Evolutionary conservation across 306 rosid genomes (phyloP), one percentile per base, ranked within the genome.

Genomic region (Ammopiptanthus mongolicus): DNA sequence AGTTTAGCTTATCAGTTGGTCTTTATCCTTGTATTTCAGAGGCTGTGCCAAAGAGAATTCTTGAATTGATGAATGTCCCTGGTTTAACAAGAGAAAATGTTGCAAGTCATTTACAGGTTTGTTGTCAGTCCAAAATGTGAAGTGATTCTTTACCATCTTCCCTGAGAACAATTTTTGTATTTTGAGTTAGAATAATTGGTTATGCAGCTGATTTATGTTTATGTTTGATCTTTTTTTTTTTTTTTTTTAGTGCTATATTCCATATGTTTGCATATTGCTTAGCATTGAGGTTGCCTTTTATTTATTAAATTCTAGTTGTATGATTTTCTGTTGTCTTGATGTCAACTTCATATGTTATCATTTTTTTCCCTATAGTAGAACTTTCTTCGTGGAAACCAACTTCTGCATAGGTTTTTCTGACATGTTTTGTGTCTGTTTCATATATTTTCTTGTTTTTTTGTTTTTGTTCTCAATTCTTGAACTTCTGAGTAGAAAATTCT

Each of bases 21-120:
- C 44, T 63, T 70, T 39, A 62, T 55, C 25, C 15, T 65, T 81
- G 25, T 61, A 22, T 81, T 72, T 80, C 89, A 92, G 96, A 84
- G 75, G 96, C 93, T 53, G 90, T 85, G 63, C 97, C 97, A 25
- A 90, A 82, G 81, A 84, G 78, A 81, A 90, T 90, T 73, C 90
- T 89, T 14, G 87, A 84, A 69, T 28, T 74, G 76, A 91, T 91
- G 96, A 82, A 88, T 56, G 83, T 74, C n/a, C 86, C 91, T 39
- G 84, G 75, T 51, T 78, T 90, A 75, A 85, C 90, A 44, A 85
- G 96, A 81, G 91, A 80, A 58, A 84, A 88, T 50, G 87, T 92
- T 18, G 96, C 96, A 0, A 92, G 97, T 64, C 96, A 92, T 75
- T 50, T 92, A 69, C 96, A 89, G 97, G 97, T 88, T 42, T 36